Conservation (phyloP, 2,329 filamentous ascomycete genomes). For the Boeremia exigua region DNA sequence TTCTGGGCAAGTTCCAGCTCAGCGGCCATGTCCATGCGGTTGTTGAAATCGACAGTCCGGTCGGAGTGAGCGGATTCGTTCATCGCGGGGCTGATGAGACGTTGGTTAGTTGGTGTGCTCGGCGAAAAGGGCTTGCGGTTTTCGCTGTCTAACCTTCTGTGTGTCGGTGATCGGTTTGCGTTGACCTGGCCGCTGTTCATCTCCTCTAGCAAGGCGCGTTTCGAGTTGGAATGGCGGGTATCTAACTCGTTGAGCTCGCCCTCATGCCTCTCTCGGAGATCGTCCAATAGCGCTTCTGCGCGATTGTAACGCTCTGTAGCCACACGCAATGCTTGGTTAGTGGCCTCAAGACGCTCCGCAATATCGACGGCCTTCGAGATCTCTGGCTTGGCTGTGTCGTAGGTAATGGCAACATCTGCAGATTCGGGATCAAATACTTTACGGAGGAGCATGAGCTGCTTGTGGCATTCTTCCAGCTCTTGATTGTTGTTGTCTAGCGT, state of each 20-base stretch:
- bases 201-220: conserved; percentile 82
- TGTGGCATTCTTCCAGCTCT: conserved; percentile 80
- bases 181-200: conserved; percentile 80
- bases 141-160: conserved; percentile 66
- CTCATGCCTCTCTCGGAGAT: conserved; percentile 75
- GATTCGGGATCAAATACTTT: conserved; percentile 84
- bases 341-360: conserved; percentile 82
- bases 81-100: conserved; percentile 69
- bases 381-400: conserved; percentile 74
- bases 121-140: conserved; percentile 70
- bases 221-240: conserved; percentile 64
- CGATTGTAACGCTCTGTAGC: conserved; percentile 80
- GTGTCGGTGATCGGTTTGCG: conserved; percentile 70
- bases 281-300: conserved; percentile 81
- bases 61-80: conserved; percentile 85
- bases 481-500: conserved; percentile 80
- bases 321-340: conserved; percentile 86
- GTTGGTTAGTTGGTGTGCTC: conserved; percentile 75
- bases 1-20: conserved; percentile 94
- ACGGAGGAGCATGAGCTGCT: conserved; percentile 80
- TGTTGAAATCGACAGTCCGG: conserved; percentile 85
- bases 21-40: conserved; percentile 86
- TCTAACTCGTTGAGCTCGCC: conserved; percentile 73
- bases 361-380: conserved; percentile 73
- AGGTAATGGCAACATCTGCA: conserved; percentile 66